A percentile compares a stretch with the other conserved stretches of the same genome.
Evolutionary conservation across 805 yeast species (phyloP).

Genomic region (Barnettozyma sp.): DNA sequence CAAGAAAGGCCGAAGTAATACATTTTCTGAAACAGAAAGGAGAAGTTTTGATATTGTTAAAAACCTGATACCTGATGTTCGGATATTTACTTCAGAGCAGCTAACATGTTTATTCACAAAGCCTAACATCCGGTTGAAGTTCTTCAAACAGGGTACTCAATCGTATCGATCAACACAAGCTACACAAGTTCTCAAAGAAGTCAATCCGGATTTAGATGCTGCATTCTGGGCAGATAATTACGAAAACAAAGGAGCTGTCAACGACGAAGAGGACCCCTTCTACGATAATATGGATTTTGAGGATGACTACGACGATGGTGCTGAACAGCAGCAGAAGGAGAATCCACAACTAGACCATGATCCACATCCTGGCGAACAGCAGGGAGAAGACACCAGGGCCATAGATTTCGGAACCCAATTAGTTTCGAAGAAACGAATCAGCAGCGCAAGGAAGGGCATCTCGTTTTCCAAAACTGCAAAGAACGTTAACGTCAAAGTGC

Average conservation of each 20-base stretch:
- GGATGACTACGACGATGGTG: slow-evolving; percentile 7
- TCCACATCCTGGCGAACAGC: too few species aligned
- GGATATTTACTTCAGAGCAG: slow-evolving; percentile 60
- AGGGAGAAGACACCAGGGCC: slow-evolving; percentile 20
- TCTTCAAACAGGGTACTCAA: slow-evolving; percentile 23
- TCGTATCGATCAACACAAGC: too few species aligned
- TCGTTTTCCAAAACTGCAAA: slow-evolving; percentile 58
- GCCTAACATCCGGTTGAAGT: slow-evolving; percentile 43
- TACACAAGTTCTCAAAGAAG: slow-evolving; percentile 10
- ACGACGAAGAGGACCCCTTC: slow-evolving; percentile 26
- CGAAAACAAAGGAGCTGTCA: slow-evolving; percentile 28
- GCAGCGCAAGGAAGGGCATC: too few species aligned
- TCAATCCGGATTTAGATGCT: slow-evolving; percentile 47
- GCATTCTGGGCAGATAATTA: slow-evolving; percentile 68
- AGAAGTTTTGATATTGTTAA: slow-evolving; percentile 30
- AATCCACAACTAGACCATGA: too few species aligned
- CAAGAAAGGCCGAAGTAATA: slow-evolving; percentile 26
- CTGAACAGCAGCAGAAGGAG: too few species aligned
- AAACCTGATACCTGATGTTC: slow-evolving; percentile 63
- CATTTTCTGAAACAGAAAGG: slow-evolving; percentile 14
- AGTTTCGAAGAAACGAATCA: slow-evolving; percentile 23
- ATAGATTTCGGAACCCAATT: slow-evolving; percentile 23
- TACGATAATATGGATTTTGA: slow-evolving; percentile 24
- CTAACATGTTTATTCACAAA: slow-evolving; percentile 63
- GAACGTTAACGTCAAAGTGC: slow-evolving; percentile 63